These are phyloP conservation scores for Cyberlindnera euphorbiiphila DNA, from an alignment of 805 yeast species.

Conservation along the genomic window DNA sequence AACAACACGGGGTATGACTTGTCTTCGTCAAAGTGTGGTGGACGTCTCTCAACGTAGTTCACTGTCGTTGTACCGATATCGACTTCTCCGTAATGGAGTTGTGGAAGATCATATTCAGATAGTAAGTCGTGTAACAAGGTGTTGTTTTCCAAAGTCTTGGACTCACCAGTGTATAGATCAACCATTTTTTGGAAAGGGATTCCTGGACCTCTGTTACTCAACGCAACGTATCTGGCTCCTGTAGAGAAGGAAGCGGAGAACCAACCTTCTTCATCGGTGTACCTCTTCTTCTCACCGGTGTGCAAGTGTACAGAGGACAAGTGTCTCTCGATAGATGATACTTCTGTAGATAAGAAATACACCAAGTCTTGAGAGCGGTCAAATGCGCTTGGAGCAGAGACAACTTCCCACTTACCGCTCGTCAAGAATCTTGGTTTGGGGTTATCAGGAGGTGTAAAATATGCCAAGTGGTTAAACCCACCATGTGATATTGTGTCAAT, in stretches of 20 bases:
- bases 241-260: slow-evolving; percentile 71
- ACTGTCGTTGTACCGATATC: slow-evolving; percentile 45
- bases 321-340: slow-evolving; percentile 81
- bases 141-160: slow-evolving; percentile 36
- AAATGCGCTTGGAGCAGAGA: slow-evolving; percentile 60
- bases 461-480: slow-evolving; percentile 75
- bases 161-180: slow-evolving; percentile 41
- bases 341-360: slow-evolving; percentile 66
- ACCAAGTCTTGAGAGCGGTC: slow-evolving; percentile 50
- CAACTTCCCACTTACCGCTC: slow-evolving; percentile 89
- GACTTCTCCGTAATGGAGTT: slow-evolving; percentile 47
- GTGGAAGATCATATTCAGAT: slow-evolving; percentile 52
- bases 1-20: slow-evolving; percentile 75
- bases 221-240: slow-evolving; percentile 67
- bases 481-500: slow-evolving; percentile 69
- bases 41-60: slow-evolving; percentile 74
- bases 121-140: slow-evolving; percentile 37
- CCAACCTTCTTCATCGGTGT: slow-evolving; percentile 56
- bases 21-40: slow-evolving; percentile 60
- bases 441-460: slow-evolving; percentile 67
- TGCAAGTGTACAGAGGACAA: slow-evolving; percentile 63
- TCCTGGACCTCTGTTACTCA: slow-evolving; percentile 74
- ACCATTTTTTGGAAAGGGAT: slow-evolving; percentile 76
- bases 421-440: slow-evolving; percentile 58
- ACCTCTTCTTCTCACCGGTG: slow-evolving; percentile 31